Evolutionary conservation across 2,329 filamentous ascomycete species (phyloP).

Genomic region (Microcyclospora tardicrescens): DNA sequence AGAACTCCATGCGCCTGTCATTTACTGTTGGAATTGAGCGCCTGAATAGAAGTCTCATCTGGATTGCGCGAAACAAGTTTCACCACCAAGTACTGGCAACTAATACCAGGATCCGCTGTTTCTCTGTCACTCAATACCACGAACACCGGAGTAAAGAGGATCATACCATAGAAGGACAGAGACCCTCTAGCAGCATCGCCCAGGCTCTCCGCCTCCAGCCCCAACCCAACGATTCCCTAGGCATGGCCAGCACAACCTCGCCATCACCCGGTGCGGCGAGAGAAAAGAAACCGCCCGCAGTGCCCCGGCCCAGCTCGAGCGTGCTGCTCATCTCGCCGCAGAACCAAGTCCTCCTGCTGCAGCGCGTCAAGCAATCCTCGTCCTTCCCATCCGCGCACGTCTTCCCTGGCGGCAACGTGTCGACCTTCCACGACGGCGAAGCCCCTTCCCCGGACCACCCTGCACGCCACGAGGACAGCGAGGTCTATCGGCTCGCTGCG

Average conservation of each 20-base stretch:
- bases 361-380: slow-evolving; percentile 67
- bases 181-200: no score
- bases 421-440: slow-evolving; percentile 60
- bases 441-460: slow-evolving; percentile 38
- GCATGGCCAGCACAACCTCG: slow-evolving; percentile 4
- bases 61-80: no score
- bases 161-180: no score
- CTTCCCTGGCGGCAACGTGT: slow-evolving; percentile 82
- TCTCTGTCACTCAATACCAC: no score
- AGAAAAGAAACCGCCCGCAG: slow-evolving; percentile 27
- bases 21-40: no score
- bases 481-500: slow-evolving; percentile 66
- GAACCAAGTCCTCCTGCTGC: slow-evolving; percentile 80
- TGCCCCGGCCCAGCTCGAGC: slow-evolving; percentile 54
- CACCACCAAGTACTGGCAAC: no score
- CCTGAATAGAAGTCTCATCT: no score
- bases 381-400: slow-evolving; percentile 89
- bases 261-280: background rate
- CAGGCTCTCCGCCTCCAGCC: background rate
- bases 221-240: slow-evolving; percentile 7
- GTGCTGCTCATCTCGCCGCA: slow-evolving; percentile 72
- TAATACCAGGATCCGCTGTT: no score
- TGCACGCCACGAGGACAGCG: slow-evolving; percentile 55
- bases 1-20: no score
- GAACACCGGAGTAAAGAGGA: no score